Percentiles rank a stretch among this genome's conserved stretches.
Conservation (phyloP, 129 eudicot species). For the Deinandra increscens region DNA sequence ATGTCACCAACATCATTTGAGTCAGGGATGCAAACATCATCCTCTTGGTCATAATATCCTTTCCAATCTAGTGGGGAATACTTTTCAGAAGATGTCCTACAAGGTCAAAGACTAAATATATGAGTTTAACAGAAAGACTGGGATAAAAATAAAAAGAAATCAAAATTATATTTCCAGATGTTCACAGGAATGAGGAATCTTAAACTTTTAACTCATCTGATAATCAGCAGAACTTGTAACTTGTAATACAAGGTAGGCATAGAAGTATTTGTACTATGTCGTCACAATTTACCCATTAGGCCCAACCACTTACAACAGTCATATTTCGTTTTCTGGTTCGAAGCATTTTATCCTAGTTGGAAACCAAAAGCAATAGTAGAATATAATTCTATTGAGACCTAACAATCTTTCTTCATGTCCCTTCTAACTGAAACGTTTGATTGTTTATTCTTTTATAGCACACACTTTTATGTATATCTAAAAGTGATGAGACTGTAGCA, state of each 20-base stretch:
- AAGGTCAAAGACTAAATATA: conserved; percentile 15
- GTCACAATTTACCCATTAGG: neutral
- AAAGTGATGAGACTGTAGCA: neutral
- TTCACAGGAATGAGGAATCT: neutral
- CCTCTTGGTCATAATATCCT: conserved; percentile 78
- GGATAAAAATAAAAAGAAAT: neutral
- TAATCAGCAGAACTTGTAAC: conserved; percentile 4
- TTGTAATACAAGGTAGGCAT: neutral
- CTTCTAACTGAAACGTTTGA: neutral
- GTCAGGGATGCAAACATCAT: conserved; percentile 72
- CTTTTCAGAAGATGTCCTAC: conserved; percentile 61
- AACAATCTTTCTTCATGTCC: neutral
- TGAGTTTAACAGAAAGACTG: neutral
- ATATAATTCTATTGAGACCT: neutral
- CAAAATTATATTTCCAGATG: neutral
- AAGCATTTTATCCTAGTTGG: conserved; percentile 1
- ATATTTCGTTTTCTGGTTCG: neutral
- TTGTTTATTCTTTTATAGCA: neutral
- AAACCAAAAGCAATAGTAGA: neutral
- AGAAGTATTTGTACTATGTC: neutral
- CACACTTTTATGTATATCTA: neutral
- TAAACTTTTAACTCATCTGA: neutral
- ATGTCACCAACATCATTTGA: conserved; percentile 62
- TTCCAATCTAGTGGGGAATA: conserved; percentile 81
- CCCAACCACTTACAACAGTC: neutral